A percentile compares a stretch with the other conserved stretches of the same genome.
Conservation (phyloP, 2,329 filamentous ascomycete genomes). For the Colletotrichum sublineola region DNA sequence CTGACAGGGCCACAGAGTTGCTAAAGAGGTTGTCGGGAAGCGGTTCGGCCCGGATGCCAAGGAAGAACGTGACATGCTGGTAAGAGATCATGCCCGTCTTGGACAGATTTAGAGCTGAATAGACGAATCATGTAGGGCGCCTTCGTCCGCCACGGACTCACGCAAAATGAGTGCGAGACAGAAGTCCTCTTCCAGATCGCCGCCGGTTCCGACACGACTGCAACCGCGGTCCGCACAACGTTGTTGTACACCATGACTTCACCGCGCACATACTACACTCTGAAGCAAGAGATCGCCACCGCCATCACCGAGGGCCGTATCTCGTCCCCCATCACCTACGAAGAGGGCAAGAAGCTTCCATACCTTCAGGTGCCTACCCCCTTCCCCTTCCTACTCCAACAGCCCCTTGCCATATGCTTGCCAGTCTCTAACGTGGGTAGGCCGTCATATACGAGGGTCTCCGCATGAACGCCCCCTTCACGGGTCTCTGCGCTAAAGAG, state of each 20-base stretch:
- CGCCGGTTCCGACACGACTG: conserved; percentile 63
- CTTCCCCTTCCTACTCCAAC: conserved; percentile 22
- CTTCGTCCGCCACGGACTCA: conserved; percentile 60
- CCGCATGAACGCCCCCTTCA: conserved; percentile 55
- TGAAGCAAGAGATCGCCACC: conserved; percentile 61
- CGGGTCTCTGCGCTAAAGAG: conserved; percentile 46
- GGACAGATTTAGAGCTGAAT: background rate
- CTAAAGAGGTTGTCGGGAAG: conserved; percentile 51
- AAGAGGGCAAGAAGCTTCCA: conserved; percentile 49
- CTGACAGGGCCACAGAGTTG: conserved; percentile 46
- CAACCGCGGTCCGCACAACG: conserved; percentile 62
- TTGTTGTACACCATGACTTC: conserved; percentile 63
- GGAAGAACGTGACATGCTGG: conserved; percentile 53
- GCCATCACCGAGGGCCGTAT: conserved; percentile 49
- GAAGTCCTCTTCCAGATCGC: conserved; percentile 48
- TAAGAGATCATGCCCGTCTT: background rate
- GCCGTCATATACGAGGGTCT: conserved; percentile 58
- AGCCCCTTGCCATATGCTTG: conserved; percentile 13
- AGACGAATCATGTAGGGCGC: conserved; percentile 11
- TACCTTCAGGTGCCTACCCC: conserved; percentile 60
- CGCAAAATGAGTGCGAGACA: conserved; percentile 48
- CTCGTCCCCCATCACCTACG: conserved; percentile 48
- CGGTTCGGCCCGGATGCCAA: conserved; percentile 47
- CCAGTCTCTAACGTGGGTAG: conserved; percentile 51
- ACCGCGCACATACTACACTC: conserved; percentile 57